Percentiles rank a stretch among this genome's conserved stretches.
Conservation (phyloP, 768 basidiomycete genomes). For the Collybia sp. region DNA sequence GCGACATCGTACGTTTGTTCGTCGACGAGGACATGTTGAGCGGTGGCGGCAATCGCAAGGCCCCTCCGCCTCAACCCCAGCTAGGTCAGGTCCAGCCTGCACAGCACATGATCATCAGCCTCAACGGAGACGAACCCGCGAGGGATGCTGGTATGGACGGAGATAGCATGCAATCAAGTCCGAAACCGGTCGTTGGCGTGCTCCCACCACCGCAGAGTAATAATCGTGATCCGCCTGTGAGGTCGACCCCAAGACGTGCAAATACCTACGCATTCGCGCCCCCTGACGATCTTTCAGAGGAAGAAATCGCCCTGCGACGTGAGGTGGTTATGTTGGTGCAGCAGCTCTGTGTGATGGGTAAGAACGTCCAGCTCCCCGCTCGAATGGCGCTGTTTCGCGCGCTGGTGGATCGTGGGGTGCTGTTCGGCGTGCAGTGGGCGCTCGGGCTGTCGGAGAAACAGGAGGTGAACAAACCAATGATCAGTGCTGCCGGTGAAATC, state of each 20-base stretch:
- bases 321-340: conserved; percentile 88
- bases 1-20: conserved; percentile 73
- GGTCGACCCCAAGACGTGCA: conserved; percentile 16
- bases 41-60: conserved; percentile 25
- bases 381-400: conserved; percentile 83
- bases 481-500: conserved; percentile 83
- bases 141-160: conserved; percentile 35
- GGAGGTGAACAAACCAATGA: conserved; percentile 45
- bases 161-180: conserved; percentile 25
- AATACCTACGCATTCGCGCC: conserved; percentile 50
- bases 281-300: conserved; percentile 49
- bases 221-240: conserved; percentile 11
- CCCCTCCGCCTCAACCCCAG: conserved; percentile 14
- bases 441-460: conserved; percentile 64
- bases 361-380: conserved; percentile 88
- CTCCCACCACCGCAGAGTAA: conserved; percentile 12
- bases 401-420: conserved; percentile 82
- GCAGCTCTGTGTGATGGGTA: conserved; percentile 92
- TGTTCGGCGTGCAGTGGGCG: conserved; percentile 93
- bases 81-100: conserved; percentile 17
- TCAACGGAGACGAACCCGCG: conserved; percentile 32
- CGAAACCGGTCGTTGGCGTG: conserved; percentile 25
- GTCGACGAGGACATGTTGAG: conserved; percentile 65
- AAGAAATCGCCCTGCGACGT: conserved; percentile 52
- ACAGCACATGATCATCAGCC: conserved; percentile 26